phyloP scores from a whole-genome alignment of 805 yeast species.

The Saccharomycopsis amapae region DNA sequence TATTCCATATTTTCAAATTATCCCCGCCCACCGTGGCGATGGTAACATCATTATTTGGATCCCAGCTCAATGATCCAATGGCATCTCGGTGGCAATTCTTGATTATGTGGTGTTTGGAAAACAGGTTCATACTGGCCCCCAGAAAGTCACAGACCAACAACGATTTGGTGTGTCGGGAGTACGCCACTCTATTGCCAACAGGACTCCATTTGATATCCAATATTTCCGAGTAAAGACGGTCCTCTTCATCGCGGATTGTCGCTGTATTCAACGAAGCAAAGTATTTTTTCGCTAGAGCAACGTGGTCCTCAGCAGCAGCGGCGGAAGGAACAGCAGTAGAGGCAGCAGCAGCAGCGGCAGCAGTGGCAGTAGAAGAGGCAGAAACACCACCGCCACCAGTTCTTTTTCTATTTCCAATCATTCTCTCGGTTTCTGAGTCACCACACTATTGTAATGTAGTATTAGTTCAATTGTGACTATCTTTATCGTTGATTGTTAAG shows the following conservation, averaged over 20 bases:
- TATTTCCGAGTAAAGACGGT: constrained; percentile 1
- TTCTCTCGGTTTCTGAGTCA: no score
- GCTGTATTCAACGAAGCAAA: constrained; percentile 6
- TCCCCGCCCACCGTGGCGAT: constrained; percentile 15
- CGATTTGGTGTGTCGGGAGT: constrained; percentile 4
- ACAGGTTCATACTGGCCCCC: background rate
- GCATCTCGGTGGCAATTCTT: constrained; percentile 4
- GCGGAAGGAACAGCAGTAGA: background rate
- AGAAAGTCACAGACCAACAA: background rate
- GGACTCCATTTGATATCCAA: constrained; percentile 13
- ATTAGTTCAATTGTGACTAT: no score
- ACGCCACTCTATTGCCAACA: constrained; percentile 8
- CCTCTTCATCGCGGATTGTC: constrained; percentile 8
- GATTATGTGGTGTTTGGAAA: background rate
- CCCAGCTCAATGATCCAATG: constrained; percentile 8
- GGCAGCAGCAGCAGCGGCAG: background rate
- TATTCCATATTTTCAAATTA: constrained; percentile 12
- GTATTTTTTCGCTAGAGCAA: background rate
- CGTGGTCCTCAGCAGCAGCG: background rate
- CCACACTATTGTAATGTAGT: no score
- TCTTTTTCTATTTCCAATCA: background rate
- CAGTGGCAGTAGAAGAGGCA: background rate
- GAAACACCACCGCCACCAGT: background rate
- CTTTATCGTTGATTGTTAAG: no score
- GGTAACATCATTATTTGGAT: constrained; percentile 5